Base-by-base conservation (phyloP, 2,329 filamentous ascomycete genomes). In the Botryotinia calthae region DNA sequence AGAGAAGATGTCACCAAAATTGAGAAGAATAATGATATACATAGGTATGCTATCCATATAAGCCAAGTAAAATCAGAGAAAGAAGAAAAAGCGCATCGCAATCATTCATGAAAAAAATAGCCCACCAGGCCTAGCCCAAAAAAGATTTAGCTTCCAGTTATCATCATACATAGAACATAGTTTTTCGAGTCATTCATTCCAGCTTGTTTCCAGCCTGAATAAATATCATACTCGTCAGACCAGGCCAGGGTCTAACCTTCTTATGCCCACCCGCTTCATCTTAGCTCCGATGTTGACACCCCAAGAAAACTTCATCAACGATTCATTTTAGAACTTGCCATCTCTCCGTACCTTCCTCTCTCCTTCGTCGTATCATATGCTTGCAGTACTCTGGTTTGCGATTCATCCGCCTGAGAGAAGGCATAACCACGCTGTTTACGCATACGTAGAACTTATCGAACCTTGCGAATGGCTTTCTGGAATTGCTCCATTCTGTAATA, bases 401-500 rank as follows among this genome's bases (percentile, higher is more conserved):
- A 94, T 83, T 99, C 96, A 81, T 99, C 96, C 73, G 95, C 97
- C 83, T 98, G 95, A 78, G 94, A 97, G 84, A 99, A 99, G 75
- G 96, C 96, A 81, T 99, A 99, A 48, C 96, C 96, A 80, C 96
- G 92, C 84, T 99, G 96, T 84, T 99, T 99, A 81, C 96, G 94
- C 96, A 98, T 99, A 76, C 96, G 93, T 84, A 98, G 96, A 58
- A 98, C 96, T 83, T 99, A 96, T 69, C 96, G 90, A 70, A 99
- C 96, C 84, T 99, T 99, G 79, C 96, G 92, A 80, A 99, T 98
- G 34, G 96, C 96, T 84, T 99, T 99, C 84, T 99, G 96, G 86
- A 99, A 99, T 84, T 99, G 96, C 81, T 99, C 96, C 96, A 99
- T 99, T 80, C 93, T 95, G 18, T 59, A 28, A 58, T 28, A 54